Evolutionary conservation across 768 basidiomycete species (phyloP), one percentile per base, ranked within the genome.

Genomic region (Termitomyces sp.): DNA sequence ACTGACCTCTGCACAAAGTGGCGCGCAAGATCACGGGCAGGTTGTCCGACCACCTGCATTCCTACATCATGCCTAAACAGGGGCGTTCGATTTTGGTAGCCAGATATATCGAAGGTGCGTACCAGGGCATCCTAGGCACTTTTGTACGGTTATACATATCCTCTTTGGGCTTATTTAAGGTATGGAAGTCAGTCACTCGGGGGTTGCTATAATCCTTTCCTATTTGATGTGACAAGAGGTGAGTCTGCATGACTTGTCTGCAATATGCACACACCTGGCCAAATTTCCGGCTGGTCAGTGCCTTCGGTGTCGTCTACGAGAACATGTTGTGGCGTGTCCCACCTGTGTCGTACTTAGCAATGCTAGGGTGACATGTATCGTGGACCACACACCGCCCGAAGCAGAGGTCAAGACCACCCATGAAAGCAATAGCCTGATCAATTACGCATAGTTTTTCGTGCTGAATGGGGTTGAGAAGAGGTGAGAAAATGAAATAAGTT

Each of bases 401-500:
- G 68, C 91, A 96, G 35, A 96, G 79, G 70, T 99, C 97, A 43
- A 99, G 72, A 3, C 97, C 97, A 17, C 97, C 97, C 92, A 94
- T 97, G 73, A 98, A 99, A 0, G 91, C 95, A 60, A 98, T 97
- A 1, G 93, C 85, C 68, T 97, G 91, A 68, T 99, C 97, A 59
- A 99, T 91, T 14, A 98, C 94, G 66, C 96, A 98, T 60, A 99
- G 67, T 68, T 99, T 99, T 77, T 99, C 97, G 70, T 98, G 97
- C 92, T 95, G 56, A 10, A 30, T 19, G 30, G 57, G 10, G 15
- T 9, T 26, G 19, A 38, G 51, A 58, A 46, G 12, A 47, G 26
- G 47, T 56, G 23, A 62, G 59, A 44, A 40, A 26, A 40, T 19
- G 5, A 17, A 17, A 30, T 30, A 42, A 30, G 17, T 12, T 33